Base-by-base conservation (phyloP, 1,284 basidiomycete genomes). In the Irpex lacteus region DNA sequence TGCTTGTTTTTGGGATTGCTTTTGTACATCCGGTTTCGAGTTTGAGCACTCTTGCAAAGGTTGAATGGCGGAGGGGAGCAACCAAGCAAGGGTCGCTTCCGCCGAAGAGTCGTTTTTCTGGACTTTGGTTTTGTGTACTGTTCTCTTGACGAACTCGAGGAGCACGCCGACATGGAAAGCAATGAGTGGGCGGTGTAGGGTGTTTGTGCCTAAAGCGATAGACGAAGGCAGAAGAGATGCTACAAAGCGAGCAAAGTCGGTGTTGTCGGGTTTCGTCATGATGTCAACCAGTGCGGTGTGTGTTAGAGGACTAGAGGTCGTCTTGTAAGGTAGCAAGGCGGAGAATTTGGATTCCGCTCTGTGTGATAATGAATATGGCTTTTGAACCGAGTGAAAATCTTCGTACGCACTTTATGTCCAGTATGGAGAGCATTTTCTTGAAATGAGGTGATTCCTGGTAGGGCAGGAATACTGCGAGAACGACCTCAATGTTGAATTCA, bases 401-500 rank as follows among this genome's bases (percentile, higher is more conserved):
- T 21, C 56, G 52, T 13, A 77, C 87, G 21, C 68, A 92, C 89
- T 84, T 82, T 61, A 98, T 82, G 68, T 91, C 87, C 64, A 95
- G 79, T 70, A 98, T 96, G 3, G 91, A 89, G 50, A 98, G 82
- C 84, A 98, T 94, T 73, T 97, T 96, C 6, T 91, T 86, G 75
- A 99, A 99, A 74, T 98, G 96, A 0, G 92, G 90, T 2, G 97
- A 95, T 69, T 96, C 94, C 72, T 98, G 95, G 74, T 97, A 98
- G 0, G 98, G 98, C 34, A 98, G 77, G 77, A 98, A 98, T 18
- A 95, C 81, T 11, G 89, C 80, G 5, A 99, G 82, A 19, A 96
- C 71, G n/a, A 85, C 82, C 57, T 91, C 82, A 50, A 96, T 84
- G 72, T 98, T 98, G 81, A 98, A 96, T 74, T 98, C 96, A 74